These are phyloP conservation scores for Leccinellum luteum DNA, from an alignment of 768 basidiomycete genomes.

Conservation along the genomic window DNA sequence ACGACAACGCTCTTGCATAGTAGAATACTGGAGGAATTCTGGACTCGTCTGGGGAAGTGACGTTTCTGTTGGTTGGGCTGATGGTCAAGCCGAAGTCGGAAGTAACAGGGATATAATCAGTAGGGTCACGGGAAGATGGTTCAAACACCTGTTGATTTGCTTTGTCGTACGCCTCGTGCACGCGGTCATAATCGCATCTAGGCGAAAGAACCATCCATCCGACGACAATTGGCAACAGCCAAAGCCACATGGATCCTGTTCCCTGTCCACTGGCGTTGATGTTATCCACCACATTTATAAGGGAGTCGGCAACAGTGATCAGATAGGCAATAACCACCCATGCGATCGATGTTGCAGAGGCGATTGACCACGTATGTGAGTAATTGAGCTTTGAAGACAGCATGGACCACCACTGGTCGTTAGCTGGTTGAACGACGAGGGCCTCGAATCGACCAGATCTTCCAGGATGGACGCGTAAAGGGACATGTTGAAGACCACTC, in stretches of 20 bases:
- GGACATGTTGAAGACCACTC: conserved; percentile 42
- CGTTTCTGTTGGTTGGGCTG: background rate
- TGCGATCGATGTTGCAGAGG: conserved; percentile 38
- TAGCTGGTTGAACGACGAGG: conserved; percentile 41
- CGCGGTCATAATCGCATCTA: conserved; percentile 35
- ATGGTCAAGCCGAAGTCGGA: conserved; percentile 20
- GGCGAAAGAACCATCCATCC: conserved; percentile 43
- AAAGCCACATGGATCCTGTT: conserved; percentile 42
- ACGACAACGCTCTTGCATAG: conserved; percentile 23
- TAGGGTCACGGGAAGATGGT: background rate
- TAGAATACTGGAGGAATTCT: conserved; percentile 25
- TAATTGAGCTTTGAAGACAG: conserved; percentile 35
- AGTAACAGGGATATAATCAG: background rate
- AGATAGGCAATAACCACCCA: conserved; percentile 47
- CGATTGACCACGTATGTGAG: conserved; percentile 39
- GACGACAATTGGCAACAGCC: conserved; percentile 40
- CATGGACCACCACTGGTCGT: conserved; percentile 42
- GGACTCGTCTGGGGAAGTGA: conserved; percentile 23
- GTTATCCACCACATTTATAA: conserved; percentile 13
- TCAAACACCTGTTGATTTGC: conserved; percentile 12
- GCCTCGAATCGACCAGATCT: conserved; percentile 35
- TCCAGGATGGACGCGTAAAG: conserved; percentile 32
- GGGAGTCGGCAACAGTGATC: conserved; percentile 16
- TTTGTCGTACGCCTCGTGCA: conserved; percentile 19
- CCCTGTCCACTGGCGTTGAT: conserved; percentile 37